Conservation (phyloP, 805 yeast species). For the Sugiyamaella mastotermitis region DNA sequence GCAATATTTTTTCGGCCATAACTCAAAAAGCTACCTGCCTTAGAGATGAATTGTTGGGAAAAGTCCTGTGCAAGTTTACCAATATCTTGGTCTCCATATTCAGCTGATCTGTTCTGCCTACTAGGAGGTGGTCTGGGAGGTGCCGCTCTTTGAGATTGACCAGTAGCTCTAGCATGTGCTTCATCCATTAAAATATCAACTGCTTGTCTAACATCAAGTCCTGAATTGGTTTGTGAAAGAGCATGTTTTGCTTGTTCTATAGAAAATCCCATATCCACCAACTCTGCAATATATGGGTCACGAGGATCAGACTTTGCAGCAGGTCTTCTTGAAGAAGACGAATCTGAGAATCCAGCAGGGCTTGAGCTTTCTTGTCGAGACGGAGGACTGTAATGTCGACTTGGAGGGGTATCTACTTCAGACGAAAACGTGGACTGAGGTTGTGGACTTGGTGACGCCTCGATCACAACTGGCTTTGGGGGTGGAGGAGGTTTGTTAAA, state of each 20-base stretch:
- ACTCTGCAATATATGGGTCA: constrained; percentile 49
- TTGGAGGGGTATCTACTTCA: background rate
- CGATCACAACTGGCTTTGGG: background rate
- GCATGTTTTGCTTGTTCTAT: constrained; percentile 56
- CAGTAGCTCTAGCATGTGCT: constrained; percentile 41
- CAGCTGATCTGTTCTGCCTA: constrained; percentile 3
- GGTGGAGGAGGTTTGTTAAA: constrained; percentile 18
- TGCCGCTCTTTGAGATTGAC: constrained; percentile 17
- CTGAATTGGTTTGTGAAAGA: constrained; percentile 43
- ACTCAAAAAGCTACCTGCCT: constrained; percentile 53
- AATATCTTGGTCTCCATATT: constrained; percentile 24
- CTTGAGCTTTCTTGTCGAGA: background rate
- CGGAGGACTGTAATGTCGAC: background rate
- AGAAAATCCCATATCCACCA: constrained; percentile 76
- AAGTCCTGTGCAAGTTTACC: constrained; percentile 44
- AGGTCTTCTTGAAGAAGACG: background rate
- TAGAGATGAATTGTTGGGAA: constrained; percentile 49
- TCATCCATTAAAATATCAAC: constrained; percentile 58
- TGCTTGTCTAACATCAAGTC: constrained; percentile 57
- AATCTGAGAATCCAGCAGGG: too few relatives aligned
- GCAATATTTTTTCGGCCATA: constrained; percentile 56
- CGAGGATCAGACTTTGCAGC: constrained; percentile 13
- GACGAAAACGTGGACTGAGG: background rate
- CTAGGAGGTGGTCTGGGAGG: constrained; percentile 3
- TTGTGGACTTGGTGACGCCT: background rate